Conservation (phyloP, 2,329 filamentous ascomycete genomes). For the Helotiales sp. region DNA sequence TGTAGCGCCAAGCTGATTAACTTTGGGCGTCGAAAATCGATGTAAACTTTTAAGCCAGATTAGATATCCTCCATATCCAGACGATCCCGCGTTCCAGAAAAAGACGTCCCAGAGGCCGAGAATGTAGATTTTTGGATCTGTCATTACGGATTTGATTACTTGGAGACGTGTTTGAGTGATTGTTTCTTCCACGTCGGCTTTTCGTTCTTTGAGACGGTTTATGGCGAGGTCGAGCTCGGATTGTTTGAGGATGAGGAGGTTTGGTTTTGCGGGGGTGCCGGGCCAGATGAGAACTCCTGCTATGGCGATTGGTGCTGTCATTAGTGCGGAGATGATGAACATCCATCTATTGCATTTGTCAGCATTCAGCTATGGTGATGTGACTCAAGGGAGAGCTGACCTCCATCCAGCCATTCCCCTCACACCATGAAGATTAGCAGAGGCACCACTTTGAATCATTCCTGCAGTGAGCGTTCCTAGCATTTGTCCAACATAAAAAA, state of each 20-base stretch:
- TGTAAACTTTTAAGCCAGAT: slow-evolving; percentile 59
- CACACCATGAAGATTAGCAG: slow-evolving; percentile 23
- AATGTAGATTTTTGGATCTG: slow-evolving; percentile 49
- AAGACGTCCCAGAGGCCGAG: slow-evolving; percentile 52
- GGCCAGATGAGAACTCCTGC: slow-evolving; percentile 52
- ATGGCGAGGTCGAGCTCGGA: slow-evolving; percentile 48
- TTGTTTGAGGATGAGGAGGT: slow-evolving; percentile 46
- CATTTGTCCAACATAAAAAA: slow-evolving; percentile 30
- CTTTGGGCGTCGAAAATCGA: slow-evolving; percentile 44
- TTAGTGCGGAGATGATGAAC: slow-evolving; percentile 53
- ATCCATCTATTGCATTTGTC: slow-evolving; percentile 61
- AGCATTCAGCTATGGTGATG: slow-evolving; percentile 33
- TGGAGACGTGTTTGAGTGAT: slow-evolving; percentile 46
- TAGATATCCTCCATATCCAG: slow-evolving; percentile 49
- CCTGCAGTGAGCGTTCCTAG: slow-evolving; percentile 29
- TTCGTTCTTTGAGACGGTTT: slow-evolving; percentile 44
- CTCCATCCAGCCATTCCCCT: slow-evolving; percentile 36
- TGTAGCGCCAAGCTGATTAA: slow-evolving; percentile 54
- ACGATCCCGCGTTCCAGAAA: slow-evolving; percentile 57
- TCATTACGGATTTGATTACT: slow-evolving; percentile 40
- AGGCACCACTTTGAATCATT: slow-evolving; percentile 26
- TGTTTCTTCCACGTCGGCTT: slow-evolving; percentile 51
- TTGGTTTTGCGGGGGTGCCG: slow-evolving; percentile 51
- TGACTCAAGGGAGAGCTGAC: slow-evolving; percentile 13
- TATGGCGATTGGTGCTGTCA: slow-evolving; percentile 55